Conservation (phyloP, 176 grass and related monocot genomes). For the barley (Hordeum vulgare) region DNA sequence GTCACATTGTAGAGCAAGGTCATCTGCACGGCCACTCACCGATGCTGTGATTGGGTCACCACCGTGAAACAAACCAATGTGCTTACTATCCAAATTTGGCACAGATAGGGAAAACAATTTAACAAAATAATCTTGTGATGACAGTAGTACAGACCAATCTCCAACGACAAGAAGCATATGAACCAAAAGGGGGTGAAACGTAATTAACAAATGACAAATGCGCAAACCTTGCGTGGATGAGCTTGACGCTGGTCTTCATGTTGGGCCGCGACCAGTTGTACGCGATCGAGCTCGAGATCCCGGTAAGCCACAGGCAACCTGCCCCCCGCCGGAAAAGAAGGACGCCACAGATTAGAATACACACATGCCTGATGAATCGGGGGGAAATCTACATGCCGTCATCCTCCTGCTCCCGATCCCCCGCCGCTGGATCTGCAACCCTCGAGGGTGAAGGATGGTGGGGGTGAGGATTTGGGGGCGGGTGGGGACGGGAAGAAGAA, state of each 20-base stretch:
- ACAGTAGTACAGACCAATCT: background rate
- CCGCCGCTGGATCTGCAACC: no score
- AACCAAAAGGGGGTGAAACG: no score
- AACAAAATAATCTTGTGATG: background rate
- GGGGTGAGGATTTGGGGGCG: no score
- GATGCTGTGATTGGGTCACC: no score
- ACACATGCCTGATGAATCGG: background rate
- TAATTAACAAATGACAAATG: conserved; percentile 10
- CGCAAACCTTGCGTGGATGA: conserved; percentile 92
- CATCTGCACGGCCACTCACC: no score
- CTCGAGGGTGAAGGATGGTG: no score
- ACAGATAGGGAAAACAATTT: no score
- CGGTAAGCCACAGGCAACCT: conserved; percentile 91
- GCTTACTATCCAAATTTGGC: no score
- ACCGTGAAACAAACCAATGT: no score
- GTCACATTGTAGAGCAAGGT: conserved; percentile 62
- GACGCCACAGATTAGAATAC: conserved; percentile 7
- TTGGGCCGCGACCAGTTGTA: conserved; percentile 95
- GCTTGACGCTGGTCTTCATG: conserved; percentile 98
- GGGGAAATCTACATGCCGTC: no score
- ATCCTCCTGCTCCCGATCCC: no score
- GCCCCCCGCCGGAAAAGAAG: background rate
- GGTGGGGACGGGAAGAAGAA: no score
- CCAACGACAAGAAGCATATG: background rate
- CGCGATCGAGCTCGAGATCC: conserved; percentile 76